A percentile compares a stretch with the other conserved stretches of the same genome.
phyloP scores from a whole-genome alignment of 169 alveolate species.

The Cyclospora cayetanensis region DNA sequence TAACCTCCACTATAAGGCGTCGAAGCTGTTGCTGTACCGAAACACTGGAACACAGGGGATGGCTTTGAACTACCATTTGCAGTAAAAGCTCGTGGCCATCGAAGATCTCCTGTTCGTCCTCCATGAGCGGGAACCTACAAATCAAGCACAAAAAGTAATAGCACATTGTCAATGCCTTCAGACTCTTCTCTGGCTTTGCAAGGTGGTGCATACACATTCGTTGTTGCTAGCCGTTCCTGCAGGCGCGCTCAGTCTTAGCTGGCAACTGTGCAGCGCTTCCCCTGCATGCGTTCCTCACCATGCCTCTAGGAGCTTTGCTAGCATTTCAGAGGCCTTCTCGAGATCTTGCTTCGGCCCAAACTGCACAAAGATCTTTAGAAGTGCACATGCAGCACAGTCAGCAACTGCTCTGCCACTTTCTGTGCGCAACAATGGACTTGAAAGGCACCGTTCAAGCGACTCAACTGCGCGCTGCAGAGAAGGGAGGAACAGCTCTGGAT shows the following conservation, averaged over 20 bases:
- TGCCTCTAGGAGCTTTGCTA: conserved; percentile 28
- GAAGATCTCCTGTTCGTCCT: conserved; percentile 64
- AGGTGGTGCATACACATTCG: no score
- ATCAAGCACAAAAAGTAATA: background rate
- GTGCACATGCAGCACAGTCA: conserved; percentile 69
- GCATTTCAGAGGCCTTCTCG: background rate
- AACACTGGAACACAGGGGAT: conserved; percentile 13
- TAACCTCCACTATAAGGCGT: conserved; percentile 21
- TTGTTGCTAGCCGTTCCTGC: background rate
- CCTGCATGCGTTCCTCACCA: conserved; percentile 4
- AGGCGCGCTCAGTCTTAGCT: background rate
- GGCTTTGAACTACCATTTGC: conserved; percentile 29
- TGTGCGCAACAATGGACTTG: conserved; percentile 48
- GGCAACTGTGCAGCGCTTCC: background rate
- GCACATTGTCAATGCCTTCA: no score
- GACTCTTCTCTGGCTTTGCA: no score
- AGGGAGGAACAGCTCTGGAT: conserved; percentile 4
- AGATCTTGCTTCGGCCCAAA: background rate
- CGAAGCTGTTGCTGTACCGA: conserved; percentile 45
- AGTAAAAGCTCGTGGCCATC: conserved; percentile 46
- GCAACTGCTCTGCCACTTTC: conserved; percentile 58
- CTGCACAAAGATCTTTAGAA: conserved; percentile 41
- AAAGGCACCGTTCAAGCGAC: conserved; percentile 44
- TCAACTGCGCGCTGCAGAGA: conserved; percentile 38
- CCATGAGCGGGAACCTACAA: conserved; percentile 69